Percentiles rank a stretch among this genome's conserved stretches.
These are phyloP conservation scores for Neurospora sp. DNA, from an alignment of 495 filamentous ascomycete species.

Conservation along the genomic window DNA sequence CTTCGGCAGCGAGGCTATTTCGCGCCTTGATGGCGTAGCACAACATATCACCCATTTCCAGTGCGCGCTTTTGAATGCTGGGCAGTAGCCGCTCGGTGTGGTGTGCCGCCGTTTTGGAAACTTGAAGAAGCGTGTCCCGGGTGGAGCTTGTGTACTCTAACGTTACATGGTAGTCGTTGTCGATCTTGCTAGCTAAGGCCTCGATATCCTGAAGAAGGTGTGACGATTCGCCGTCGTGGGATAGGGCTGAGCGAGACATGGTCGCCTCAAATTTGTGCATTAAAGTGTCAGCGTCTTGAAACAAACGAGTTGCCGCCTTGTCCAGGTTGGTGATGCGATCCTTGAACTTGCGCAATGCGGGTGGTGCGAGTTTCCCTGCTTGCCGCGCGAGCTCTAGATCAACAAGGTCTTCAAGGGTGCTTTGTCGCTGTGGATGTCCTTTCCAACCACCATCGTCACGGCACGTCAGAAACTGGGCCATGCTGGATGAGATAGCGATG, in stretches of 20 bases:
- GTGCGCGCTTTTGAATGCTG: conserved; percentile 55
- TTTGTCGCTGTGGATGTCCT: conserved; percentile 23
- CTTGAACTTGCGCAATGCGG: conserved; percentile 35
- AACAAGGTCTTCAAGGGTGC: conserved; percentile 62
- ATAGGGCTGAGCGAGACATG: conserved; percentile 32
- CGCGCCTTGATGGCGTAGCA: conserved; percentile 53
- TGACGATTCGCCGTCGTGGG: conserved; percentile 29
- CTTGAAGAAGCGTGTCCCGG: conserved; percentile 66
- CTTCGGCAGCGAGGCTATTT: conserved; percentile 46
- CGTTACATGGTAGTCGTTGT: conserved; percentile 75
- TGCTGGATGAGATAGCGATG: conserved; percentile 44
- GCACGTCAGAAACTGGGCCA: conserved; percentile 46
- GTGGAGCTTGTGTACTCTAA: conserved; percentile 54
- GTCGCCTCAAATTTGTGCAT: conserved; percentile 39
- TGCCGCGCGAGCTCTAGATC: conserved; percentile 55
- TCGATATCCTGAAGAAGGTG: conserved; percentile 75
- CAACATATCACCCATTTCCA: conserved; percentile 67
- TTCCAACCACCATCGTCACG: conserved; percentile 33
- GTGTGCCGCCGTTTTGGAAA: conserved; percentile 74
- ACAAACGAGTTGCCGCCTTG: conserved; percentile 33
- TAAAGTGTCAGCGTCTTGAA: conserved; percentile 36
- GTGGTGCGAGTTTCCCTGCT: conserved; percentile 45
- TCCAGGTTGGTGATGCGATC: conserved; percentile 37
- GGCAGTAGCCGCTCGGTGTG: conserved; percentile 87
- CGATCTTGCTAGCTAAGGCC: conserved; percentile 73